phyloP scores from a whole-genome alignment of 352 stramenopile species.

The Globisporangium nagaii region DNA sequence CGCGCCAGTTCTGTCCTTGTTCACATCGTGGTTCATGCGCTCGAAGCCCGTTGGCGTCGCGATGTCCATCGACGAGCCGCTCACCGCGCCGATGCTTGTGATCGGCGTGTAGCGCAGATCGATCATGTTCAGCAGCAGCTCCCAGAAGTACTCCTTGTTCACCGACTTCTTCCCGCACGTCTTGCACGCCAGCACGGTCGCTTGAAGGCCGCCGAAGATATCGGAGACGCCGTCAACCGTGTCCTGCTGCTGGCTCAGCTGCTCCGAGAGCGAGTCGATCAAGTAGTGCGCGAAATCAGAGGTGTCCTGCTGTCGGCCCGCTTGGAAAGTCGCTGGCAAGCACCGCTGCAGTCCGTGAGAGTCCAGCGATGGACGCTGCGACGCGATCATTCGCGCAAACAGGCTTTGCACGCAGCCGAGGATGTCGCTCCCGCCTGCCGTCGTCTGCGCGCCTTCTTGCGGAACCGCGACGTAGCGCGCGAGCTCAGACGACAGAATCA shows the following conservation, averaged over 20 bases:
- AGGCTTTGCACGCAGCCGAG: constrained; percentile 63
- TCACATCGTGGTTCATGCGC: constrained; percentile 77
- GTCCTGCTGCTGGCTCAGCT: constrained; percentile 56
- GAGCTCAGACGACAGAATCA: constrained; percentile 57
- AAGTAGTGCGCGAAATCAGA: constrained; percentile 86
- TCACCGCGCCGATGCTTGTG: constrained; percentile 70
- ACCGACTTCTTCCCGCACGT: constrained; percentile 74
- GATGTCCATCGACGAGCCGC: constrained; percentile 66
- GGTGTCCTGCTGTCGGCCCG: constrained; percentile 79
- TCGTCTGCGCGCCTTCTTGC: constrained; percentile 17
- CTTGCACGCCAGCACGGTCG: constrained; percentile 82
- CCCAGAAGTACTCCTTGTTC: constrained; percentile 87
- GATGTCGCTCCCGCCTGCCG: constrained; percentile 28
- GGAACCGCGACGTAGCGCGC: constrained; percentile 30
- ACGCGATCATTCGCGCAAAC: constrained; percentile 66
- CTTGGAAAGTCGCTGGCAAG: constrained; percentile 68
- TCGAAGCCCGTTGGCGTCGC: constrained; percentile 62
- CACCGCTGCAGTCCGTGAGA: constrained; percentile 70
- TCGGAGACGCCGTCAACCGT: constrained; percentile 54
- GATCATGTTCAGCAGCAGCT: constrained; percentile 87
- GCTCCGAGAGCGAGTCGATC: constrained; percentile 72
- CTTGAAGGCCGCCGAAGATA: constrained; percentile 77
- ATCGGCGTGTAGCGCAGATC: constrained; percentile 86
- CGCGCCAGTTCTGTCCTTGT: constrained; percentile 73
- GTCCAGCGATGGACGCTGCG: constrained; percentile 58